Conservation (phyloP, 2,329 filamentous ascomycete genomes). For the Neofusicoccum ribis region DNA sequence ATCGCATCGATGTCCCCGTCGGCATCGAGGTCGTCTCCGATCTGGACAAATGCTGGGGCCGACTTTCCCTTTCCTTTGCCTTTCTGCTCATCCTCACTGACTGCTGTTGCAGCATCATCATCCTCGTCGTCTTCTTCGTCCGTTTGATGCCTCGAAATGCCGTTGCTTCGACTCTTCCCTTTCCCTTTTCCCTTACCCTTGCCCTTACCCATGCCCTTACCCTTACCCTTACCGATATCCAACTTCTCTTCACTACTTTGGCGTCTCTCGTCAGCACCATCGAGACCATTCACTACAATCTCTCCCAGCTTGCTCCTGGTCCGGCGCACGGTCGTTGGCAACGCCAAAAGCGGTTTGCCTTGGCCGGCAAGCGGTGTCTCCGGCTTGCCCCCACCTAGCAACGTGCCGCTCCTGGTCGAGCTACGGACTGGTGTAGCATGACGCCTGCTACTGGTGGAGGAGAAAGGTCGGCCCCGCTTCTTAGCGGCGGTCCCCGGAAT, state of each 20-base stretch:
- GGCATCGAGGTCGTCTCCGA: slow-evolving; percentile 33
- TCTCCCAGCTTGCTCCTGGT: slow-evolving; percentile 47
- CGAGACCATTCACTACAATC: slow-evolving; percentile 38
- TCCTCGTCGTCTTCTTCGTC: slow-evolving; percentile 25
- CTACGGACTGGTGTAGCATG: slow-evolving; percentile 38
- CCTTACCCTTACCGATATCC: slow-evolving; percentile 24
- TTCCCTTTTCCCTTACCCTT: slow-evolving; percentile 20
- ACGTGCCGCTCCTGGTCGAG: slow-evolving; percentile 31
- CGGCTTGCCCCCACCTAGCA: slow-evolving; percentile 31
- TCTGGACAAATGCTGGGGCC: slow-evolving; percentile 27
- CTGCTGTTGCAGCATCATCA: slow-evolving; percentile 24
- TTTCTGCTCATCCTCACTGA: slow-evolving; percentile 22
- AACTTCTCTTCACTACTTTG: slow-evolving; percentile 1
- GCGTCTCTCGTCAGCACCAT: neutral
- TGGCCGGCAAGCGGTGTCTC: slow-evolving; percentile 33
- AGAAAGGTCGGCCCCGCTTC: slow-evolving; percentile 40
- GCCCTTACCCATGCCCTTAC: slow-evolving; percentile 23
- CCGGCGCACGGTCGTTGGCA: slow-evolving; percentile 33
- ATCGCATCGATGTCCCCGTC: slow-evolving; percentile 23
- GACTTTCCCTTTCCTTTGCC: slow-evolving; percentile 32
- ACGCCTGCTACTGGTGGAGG: slow-evolving; percentile 32
- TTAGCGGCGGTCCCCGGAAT: slow-evolving; percentile 50
- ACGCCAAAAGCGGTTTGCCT: slow-evolving; percentile 29
- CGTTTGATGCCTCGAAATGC: neutral
- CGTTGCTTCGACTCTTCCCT: neutral